Evolutionary conservation across 2,329 filamentous ascomycete genomes (phyloP).

Genomic region (Xylariaceae sp.): DNA sequence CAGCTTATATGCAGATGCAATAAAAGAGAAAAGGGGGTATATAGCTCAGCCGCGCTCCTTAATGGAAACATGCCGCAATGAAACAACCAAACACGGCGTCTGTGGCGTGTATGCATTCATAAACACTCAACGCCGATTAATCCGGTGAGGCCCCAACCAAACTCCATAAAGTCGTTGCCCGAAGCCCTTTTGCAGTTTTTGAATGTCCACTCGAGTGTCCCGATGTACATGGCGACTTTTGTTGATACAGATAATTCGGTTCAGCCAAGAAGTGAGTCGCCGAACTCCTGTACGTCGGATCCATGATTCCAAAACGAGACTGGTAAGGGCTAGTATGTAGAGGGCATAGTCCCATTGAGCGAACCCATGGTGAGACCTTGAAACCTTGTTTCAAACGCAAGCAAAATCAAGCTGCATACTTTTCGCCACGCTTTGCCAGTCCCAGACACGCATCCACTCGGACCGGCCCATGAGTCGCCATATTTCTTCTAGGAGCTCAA

Average conservation of each 20-base stretch:
- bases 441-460: constrained; percentile 60
- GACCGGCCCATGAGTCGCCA: constrained; percentile 59
- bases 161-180: not conserved
- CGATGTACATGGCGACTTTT: too few relatives aligned
- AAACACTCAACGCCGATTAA: too few relatives aligned
- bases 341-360: too few relatives aligned
- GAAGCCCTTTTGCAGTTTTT: too few relatives aligned
- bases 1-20: not conserved
- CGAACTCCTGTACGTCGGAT: too few relatives aligned
- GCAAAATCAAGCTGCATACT: constrained; percentile 56
- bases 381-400: constrained; percentile 35
- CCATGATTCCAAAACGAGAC: too few relatives aligned
- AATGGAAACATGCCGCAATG: constrained; percentile 4
- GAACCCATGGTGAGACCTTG: too few relatives aligned
- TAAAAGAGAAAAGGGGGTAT: constrained; percentile 8
- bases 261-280: too few relatives aligned
- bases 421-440: constrained; percentile 59
- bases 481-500: constrained; percentile 54
- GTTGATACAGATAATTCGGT: too few relatives aligned
- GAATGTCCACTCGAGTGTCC: too few relatives aligned
- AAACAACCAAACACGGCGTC: not conserved
- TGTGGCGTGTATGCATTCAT: too few relatives aligned
- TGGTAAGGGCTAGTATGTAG: too few relatives aligned
- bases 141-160: not conserved
- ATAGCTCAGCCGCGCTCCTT: constrained; percentile 9